Base-by-base conservation (phyloP, 129 eudicot species). In the Escallonia rubra region DNA sequence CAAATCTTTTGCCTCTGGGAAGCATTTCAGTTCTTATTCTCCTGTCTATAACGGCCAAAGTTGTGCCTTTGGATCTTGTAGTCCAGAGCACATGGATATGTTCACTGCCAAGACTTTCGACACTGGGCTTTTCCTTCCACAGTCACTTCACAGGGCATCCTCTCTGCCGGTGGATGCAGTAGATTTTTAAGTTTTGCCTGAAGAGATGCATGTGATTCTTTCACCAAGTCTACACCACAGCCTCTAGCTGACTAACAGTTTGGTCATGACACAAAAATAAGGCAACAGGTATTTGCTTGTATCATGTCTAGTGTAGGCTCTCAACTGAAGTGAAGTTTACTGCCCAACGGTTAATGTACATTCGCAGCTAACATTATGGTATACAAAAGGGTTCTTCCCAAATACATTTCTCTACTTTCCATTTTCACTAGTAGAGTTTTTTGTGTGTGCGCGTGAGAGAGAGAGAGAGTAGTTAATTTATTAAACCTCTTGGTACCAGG, bases 81-180 rank as follows among this genome's bases (percentile, higher is more conserved):
- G 59, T 66, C 49, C 70, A 51, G 59, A 49, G 14, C 59, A n/a
- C 12, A 86, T 61, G 58, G 68, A 74, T 43, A 60, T 81, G 72
- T 71, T 64, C 59, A 61, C 75, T 48, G 83, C 80, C 51, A 71
- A 79, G 67, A 72, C 67, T 69, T 78, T 78, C 75, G 79, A 75
- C 59, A 58, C 73, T 4, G 79, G 68, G 56, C 70, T 63, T 3
- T 74, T 83, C 79, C 77, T 81, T 71, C 88, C 96, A 42, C 88
- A 81, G 11, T 65, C 87, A 51, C 95, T 90, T 60, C 95, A 82
- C 51, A 82, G 95, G 79, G 85, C 97, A 10, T 76, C 91, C 73
- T 90, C 97, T 41, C 85, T 86, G 61, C 89, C 95, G 0, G 95
- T 87, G 68, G 91, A 90, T 76, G 80, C 90, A 61, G 72, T 85